Evolutionary conservation across 768 basidiomycete species (phyloP), one percentile per base, ranked within the genome.

Genomic region (Tricholoma hemisulphureum): DNA sequence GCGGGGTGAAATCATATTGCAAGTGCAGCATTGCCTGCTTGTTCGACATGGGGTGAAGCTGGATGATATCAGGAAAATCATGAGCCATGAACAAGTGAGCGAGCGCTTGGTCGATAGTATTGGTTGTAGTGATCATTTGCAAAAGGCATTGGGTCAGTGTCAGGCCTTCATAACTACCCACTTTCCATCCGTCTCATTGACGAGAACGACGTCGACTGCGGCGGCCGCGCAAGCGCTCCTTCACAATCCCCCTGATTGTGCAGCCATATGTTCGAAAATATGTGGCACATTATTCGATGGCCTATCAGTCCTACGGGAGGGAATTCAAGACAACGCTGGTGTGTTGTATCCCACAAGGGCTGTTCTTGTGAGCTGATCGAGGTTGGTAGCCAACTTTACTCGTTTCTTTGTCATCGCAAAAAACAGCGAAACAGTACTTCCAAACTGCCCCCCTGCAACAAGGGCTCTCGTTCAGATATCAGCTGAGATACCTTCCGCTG

Each of bases 81-180:
- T 90, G 63, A 93, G 91, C 71, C 91, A 93, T 60, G 91, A 92
- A 66, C 91, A 93, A 76, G 91, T 90, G 55, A 51, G 65, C 54
- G 2, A 34, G 34, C 49, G 29, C n/a, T 56, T 49, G 45, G 45
- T 6, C 20, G 24, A 9, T 35, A 29, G 9, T 50, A 61, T 35
- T 51, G 51, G 51, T 55, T 10, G 32, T 39, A 23, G 37, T 59
- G 41, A 23, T 31, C 7, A 31, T 11, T 59, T 54, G 24, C 11
- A 29, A n/a, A 51, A 92, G 90, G 90, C 90, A 13, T 70, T 93
- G 23, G 91, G 91, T 14, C 91, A 93, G 71, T 93, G 91, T 69
- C 77, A 75, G n/a, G 73, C 66, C 16, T 93, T 88, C 71, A 69
- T 93, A 18, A 63, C 72, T 11, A 64, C 71, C 52, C 67, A 82